Evolutionary conservation across 2,329 filamentous ascomycete species (phyloP), one percentile per base, ranked within the genome.

Genomic region (Phyllosticta citrichinensis): DNA sequence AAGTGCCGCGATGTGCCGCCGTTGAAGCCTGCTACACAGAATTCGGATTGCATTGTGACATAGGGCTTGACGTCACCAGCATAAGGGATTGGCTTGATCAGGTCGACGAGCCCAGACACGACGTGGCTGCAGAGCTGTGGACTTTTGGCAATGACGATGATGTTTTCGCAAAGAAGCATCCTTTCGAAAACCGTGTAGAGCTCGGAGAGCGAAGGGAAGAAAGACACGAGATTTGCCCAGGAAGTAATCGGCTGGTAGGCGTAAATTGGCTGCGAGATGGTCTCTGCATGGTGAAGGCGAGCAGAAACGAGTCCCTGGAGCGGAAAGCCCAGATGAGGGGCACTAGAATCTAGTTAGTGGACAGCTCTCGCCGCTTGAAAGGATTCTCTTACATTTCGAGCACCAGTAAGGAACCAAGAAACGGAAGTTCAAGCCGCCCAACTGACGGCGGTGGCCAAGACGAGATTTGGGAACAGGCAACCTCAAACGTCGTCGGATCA

Each of bases 1-100:
- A 75, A 76, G 10, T 71, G 69, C 14, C 70, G 65, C 0, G 74
- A 72, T 11, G 71, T 71, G 2, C 73, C 73, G 17, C 73, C 72
- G 55, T 75, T 73, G 56, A 74, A 70, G 51, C 73, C 73, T 8
- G 73, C 73, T 55, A 68, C 68, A n/a, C 68, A 67, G 63, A 75
- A 75, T 27, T 75, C 73, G 11, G 73, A 72, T 64, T 76, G 74
- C 74, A 76, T 76, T 40, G 73, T 76, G 67, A 75, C 69, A 63
- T 76, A 76, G 11, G 74, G 74, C 60, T 72, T 72, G 30, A 72
- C 65, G 2, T 72, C 68, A 12, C 74, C 74, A 47, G 74, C 73
- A 56, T 73, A 76, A 1, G 74, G 74, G 11, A 76, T 67, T 11
- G 74, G 74, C 24, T 70, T 69, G 55, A 76, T 69, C 14, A 76